phyloP scores from a whole-genome alignment of 202 grass and related monocot species.

The Panicum virgatum region DNA sequence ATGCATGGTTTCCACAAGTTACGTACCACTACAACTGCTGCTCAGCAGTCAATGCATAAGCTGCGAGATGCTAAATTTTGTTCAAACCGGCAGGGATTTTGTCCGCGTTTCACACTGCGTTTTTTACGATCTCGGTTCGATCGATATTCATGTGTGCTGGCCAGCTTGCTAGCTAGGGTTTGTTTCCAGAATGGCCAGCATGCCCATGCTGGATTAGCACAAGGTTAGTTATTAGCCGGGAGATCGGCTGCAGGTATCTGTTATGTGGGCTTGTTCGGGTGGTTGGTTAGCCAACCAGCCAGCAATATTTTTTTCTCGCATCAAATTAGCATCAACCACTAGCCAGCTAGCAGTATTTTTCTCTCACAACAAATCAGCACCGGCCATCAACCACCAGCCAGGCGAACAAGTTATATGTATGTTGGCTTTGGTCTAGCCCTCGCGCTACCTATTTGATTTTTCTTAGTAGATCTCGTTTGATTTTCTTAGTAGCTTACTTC shows the following conservation, averaged over 20 bases:
- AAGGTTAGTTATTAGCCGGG: background rate
- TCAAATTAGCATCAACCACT: too few species aligned
- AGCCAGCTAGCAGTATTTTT: too few species aligned
- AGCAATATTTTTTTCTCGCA: too few species aligned
- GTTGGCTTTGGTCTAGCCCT: too few species aligned
- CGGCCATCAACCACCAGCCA: too few species aligned
- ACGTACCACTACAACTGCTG: background rate
- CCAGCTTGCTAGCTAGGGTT: background rate
- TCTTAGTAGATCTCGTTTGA: too few species aligned
- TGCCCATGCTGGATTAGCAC: background rate
- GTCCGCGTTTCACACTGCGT: slow-evolving; percentile 33
- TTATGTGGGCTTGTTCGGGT: too few species aligned
- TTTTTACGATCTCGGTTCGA: slow-evolving; percentile 35
- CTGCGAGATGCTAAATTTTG: slow-evolving; percentile 22
- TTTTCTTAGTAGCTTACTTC: too few species aligned
- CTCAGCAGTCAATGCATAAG: slow-evolving; percentile 4
- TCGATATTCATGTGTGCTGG: background rate
- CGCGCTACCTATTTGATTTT: too few species aligned
- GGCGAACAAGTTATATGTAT: too few species aligned
- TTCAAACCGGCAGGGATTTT: slow-evolving; percentile 21
- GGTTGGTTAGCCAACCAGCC: too few species aligned
- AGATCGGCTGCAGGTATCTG: background rate
- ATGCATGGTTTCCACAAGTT: slow-evolving; percentile 24
- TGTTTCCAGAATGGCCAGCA: background rate
- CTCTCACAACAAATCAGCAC: too few species aligned